A percentile compares a stretch with the other conserved stretches of the same genome.
Evolutionary conservation across 2,329 filamentous ascomycete species (phyloP).

Genomic region (Paraphaeosphaeria sporulosa): DNA sequence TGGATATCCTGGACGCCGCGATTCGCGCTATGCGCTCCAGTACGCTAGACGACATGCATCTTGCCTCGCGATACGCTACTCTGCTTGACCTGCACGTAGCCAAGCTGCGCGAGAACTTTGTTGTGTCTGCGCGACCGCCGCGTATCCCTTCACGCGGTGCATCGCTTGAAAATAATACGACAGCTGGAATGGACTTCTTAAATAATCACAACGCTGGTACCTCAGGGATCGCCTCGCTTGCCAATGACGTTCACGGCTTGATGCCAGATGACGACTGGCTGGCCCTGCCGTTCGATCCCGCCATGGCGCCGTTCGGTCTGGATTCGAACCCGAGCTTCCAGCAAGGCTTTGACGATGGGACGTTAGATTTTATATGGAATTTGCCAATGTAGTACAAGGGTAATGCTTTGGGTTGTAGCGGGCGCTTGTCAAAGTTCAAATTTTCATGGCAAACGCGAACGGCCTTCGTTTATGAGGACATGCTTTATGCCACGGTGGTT

Average conservation of each 20-base stretch:
- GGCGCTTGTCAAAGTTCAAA: not conserved
- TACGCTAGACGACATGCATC: slow-evolving; percentile 60
- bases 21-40: slow-evolving; percentile 59
- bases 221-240: slow-evolving; percentile 45
- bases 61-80: slow-evolving; percentile 60
- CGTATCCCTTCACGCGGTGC: slow-evolving; percentile 41
- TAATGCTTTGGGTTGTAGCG: not conserved
- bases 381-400: slow-evolving; percentile 34
- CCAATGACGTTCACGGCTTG: slow-evolving; percentile 43
- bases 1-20: slow-evolving; percentile 58
- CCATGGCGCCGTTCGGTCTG: slow-evolving; percentile 49
- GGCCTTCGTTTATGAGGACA: not conserved
- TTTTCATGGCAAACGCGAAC: not conserved
- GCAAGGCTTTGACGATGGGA: slow-evolving; percentile 48
- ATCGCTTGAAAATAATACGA: slow-evolving; percentile 40
- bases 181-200: slow-evolving; percentile 46
- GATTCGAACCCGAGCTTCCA: slow-evolving; percentile 44
- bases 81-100: slow-evolving; percentile 55
- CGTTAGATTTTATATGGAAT: slow-evolving; percentile 51
- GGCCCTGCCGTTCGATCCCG: slow-evolving; percentile 48
- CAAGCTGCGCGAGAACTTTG: slow-evolving; percentile 46
- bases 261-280: slow-evolving; percentile 51
- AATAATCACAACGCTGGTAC: slow-evolving; percentile 46
- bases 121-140: slow-evolving; percentile 46
- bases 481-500: not conserved